Evolutionary conservation across 1,284 basidiomycete species (phyloP), one percentile per base, ranked within the genome.

Genomic region (Trichosporon coremiiforme): DNA sequence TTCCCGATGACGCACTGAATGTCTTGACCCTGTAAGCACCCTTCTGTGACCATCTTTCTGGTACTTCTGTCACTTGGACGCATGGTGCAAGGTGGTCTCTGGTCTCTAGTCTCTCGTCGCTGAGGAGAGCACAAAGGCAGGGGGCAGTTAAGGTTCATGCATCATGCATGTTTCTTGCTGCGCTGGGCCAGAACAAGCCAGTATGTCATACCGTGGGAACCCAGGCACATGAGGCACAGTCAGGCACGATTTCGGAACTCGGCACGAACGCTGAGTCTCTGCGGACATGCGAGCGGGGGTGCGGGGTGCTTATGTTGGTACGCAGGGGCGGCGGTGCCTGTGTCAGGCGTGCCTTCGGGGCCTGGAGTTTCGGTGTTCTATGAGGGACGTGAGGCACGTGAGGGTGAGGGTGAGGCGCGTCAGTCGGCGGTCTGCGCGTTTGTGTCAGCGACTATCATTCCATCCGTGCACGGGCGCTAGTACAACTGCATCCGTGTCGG

Each of bases 11-110:
- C 41, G 2, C 41, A 45, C 47, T 53, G 20, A 20, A 53, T n/a
- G 47, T 1, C 2, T 2, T 7, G 20, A 10, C 20, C 47, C 47
- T 53, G 47, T 22, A 4, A 9, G 8, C 20, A 10, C 20, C 47
- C 47, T 53, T 53, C 47, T 53, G 47, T 53, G 47, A 53, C n/a
- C 47, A 53, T 53, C 47, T 53, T 53, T 53, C n/a, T 22, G 20
- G 20, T 53, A 53, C 47, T 53, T 53, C 9, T 8, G 47, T 10
- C 4, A 5, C 8, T 20, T 53, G 41, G 15, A 10, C 41, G 47
- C n/a, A 53, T 53, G n/a, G 47, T 17, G 45, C 15, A 15, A 53
- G 47, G 15, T 53, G 47, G 47, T 53, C 7, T 3, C n/a, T n/a
- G n/a, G n/a, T n/a, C n/a, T n/a, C n/a, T n/a, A n/a, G n/a, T n/a